Evolutionary conservation across 176 grass and related monocot genomes (phyloP).

Genomic region (Zea luxurians): DNA sequence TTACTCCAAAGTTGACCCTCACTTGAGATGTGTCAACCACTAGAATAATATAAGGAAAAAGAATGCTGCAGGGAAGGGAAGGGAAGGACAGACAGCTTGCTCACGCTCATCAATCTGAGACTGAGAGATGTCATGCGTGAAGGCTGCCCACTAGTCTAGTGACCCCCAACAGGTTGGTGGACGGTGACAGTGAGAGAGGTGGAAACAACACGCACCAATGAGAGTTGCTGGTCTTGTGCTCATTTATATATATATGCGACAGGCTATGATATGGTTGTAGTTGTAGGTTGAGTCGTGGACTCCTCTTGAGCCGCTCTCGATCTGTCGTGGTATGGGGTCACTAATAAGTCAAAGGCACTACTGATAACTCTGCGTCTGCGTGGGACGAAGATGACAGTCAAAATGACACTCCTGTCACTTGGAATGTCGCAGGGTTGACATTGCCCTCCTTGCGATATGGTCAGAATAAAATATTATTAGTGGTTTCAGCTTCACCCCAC

Average conservation of each 20-base stretch:
- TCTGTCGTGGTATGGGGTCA: conserved; percentile 32
- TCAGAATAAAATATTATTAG: conserved; percentile 23
- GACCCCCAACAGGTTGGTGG: conserved; percentile 42
- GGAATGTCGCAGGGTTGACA: conserved; percentile 27
- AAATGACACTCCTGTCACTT: conserved; percentile 41
- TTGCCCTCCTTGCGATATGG: neutral
- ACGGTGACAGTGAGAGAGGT: conserved; percentile 43
- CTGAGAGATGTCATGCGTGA: conserved; percentile 51
- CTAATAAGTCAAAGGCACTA: conserved; percentile 44
- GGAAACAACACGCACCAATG: conserved; percentile 39
- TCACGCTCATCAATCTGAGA: conserved; percentile 41
- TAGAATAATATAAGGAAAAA: conserved; percentile 51
- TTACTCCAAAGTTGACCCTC: conserved; percentile 46
- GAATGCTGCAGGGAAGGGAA: conserved; percentile 25
- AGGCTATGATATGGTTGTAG: conserved; percentile 25
- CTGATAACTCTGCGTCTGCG: conserved; percentile 15
- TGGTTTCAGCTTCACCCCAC: conserved; percentile 27
- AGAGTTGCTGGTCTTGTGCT: conserved; percentile 26
- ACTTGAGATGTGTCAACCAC: conserved; percentile 58
- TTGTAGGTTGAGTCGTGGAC: conserved; percentile 33
- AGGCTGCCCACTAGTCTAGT: conserved; percentile 47
- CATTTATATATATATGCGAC: conserved; percentile 10
- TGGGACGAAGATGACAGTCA: conserved; percentile 21
- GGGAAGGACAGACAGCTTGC: conserved; percentile 44
- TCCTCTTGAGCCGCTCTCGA: conserved; percentile 28